phyloP scores from a whole-genome alignment of 1,284 basidiomycete species.

The Rhodotorula sp. region DNA sequence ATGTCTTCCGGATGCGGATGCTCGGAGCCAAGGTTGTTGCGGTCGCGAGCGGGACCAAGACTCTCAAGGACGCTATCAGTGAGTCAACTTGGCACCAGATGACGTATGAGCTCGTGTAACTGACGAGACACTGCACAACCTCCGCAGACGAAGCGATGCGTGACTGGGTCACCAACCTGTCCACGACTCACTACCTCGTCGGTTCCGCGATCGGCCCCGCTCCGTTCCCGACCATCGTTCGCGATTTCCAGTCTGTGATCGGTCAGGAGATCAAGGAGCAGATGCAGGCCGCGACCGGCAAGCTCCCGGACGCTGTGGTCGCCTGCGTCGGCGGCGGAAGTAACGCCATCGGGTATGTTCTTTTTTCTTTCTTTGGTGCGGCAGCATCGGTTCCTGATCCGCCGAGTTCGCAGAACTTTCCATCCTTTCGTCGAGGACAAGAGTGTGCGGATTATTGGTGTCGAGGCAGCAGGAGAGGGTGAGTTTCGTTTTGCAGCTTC shows the following conservation, averaged over 20 bases:
- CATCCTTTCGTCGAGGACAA: slow-evolving; percentile 89
- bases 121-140: not conserved
- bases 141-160: slow-evolving; percentile 76
- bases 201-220: slow-evolving; percentile 97
- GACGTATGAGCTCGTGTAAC: not conserved
- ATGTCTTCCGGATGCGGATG: slow-evolving; percentile 98
- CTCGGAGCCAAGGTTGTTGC: slow-evolving; percentile 90
- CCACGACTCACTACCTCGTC: slow-evolving; percentile 86
- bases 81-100: slow-evolving; percentile 26
- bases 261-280: slow-evolving; percentile 92
- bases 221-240: slow-evolving; percentile 97
- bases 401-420: slow-evolving; percentile 59
- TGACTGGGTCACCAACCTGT: slow-evolving; percentile 96
- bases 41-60: slow-evolving; percentile 89
- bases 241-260: slow-evolving; percentile 96
- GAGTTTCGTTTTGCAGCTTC: slow-evolving; percentile 24
- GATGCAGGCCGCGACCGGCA: slow-evolving; percentile 68
- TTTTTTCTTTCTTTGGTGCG: slow-evolving; percentile 2
- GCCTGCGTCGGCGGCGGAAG: slow-evolving; percentile 97
- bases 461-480: slow-evolving; percentile 97
- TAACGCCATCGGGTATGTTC: slow-evolving; percentile 78
- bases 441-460: slow-evolving; percentile 76
- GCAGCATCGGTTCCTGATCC: not conserved
- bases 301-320: slow-evolving; percentile 89
- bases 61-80: slow-evolving; percentile 94